Base-by-base conservation (phyloP, 345 rosid species). In the Rhodamnia argentea region DNA sequence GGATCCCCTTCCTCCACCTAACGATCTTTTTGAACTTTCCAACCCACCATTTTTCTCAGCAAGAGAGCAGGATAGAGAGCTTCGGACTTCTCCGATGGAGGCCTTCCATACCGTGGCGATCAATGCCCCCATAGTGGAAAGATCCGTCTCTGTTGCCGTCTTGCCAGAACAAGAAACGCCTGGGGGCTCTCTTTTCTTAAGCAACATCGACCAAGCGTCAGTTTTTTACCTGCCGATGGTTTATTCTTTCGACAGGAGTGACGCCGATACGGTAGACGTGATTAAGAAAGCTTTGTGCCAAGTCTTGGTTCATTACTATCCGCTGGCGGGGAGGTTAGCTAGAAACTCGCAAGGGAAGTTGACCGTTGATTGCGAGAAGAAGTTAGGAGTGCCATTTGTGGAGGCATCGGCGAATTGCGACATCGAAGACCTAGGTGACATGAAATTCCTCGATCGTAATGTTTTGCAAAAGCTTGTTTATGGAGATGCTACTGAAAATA, bases 301-400 rank as follows among this genome's bases (percentile, higher is more conserved):
- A 44, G 89, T 85, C 24, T 87, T 93, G 86, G 91, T 93, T 82
- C 83, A 86, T 56, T 92, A 90, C 92, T 92, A 92, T 55, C 95
- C 96, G 27, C 90, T 94, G n/a, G 94, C 95, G 1, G 95, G 96
- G 13, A 93, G 89, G 87, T 90, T 94, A 64, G 86, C 85, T 90
- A 90, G 94, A 52, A 40, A 87, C 54, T 83, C 60, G n/a, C 86
- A 90, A 26, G 86, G 91, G 51, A 91, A 52, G 78, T 92, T 92
- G 62, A 37, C 26, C 37, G 75, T 93, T 52, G 89, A 37, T 37
- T 91, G 93, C 86, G 76, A 83, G 85, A 89, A 87, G 2, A 88
- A 88, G 13, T 10, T 32, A 32, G 94, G 95, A 42, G 96, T 93
- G 86, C 93, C 95, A 11, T 91, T 92, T 64, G 82, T 90, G 13